Percentiles rank a stretch among this genome's conserved stretches.
Conservation (phyloP, 305 asterid species). For the Plantago coronopus region DNA sequence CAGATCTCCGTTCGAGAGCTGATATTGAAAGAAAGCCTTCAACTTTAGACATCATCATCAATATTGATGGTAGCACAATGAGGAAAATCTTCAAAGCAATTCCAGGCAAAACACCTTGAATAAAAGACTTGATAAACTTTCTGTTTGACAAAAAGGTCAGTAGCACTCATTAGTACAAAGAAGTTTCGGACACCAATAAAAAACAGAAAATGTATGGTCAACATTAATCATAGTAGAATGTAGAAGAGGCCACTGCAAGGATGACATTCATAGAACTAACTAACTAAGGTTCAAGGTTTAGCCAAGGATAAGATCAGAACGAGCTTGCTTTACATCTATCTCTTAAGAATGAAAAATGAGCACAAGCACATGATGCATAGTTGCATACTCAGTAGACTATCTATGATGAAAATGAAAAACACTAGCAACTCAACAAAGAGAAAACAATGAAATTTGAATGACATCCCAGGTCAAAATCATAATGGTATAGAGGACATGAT, state of each 20-base stretch:
- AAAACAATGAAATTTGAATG: too few relatives aligned
- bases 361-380: too few relatives aligned
- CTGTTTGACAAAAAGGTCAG: slow-evolving; percentile 44
- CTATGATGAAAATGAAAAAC: too few relatives aligned
- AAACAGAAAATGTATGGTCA: neutral
- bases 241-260: slow-evolving; percentile 1
- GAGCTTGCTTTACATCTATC: too few relatives aligned
- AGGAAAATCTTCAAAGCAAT: slow-evolving; percentile 88
- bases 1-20: slow-evolving; percentile 81
- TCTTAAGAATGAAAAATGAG: too few relatives aligned
- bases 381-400: too few relatives aligned
- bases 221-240: neutral
- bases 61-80: slow-evolving; percentile 66
- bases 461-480: too few relatives aligned
- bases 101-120: slow-evolving; percentile 91
- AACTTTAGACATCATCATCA: slow-evolving; percentile 88
- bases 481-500: too few relatives aligned
- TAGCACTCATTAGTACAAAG: slow-evolving; percentile 2
- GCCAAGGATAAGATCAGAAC: too few relatives aligned
- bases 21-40: slow-evolving; percentile 78
- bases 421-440: too few relatives aligned
- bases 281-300: too few relatives aligned
- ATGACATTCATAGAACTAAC: too few relatives aligned
- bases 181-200: neutral
- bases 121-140: slow-evolving; percentile 59